Evolutionary conservation across 768 basidiomycete genomes (phyloP).

Genomic region (Cystofilobasidium macerans): DNA sequence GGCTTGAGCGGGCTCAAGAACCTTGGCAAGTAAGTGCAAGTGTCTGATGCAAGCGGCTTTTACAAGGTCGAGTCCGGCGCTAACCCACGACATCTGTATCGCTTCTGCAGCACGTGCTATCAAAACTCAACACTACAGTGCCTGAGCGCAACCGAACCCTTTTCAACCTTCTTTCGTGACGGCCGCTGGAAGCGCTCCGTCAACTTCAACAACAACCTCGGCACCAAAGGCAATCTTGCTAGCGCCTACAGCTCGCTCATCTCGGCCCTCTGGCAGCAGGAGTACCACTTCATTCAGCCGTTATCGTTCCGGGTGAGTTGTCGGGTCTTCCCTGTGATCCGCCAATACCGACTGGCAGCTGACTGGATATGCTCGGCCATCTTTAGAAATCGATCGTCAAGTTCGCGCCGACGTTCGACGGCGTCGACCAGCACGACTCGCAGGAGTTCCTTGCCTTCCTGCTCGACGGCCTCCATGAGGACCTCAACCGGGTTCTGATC

Average conservation of each 20-base stretch:
- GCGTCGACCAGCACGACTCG: constrained; percentile 87
- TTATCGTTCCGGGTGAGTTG: constrained; percentile 61
- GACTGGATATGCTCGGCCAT: constrained; percentile 25
- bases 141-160: constrained; percentile 83
- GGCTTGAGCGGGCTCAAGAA: constrained; percentile 84
- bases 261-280: constrained; percentile 76
- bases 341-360: too few relatives aligned
- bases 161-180: constrained; percentile 83
- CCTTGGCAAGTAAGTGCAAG: constrained; percentile 42
- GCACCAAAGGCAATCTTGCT: constrained; percentile 73
- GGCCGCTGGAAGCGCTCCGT: constrained; percentile 64
- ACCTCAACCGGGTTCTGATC: constrained; percentile 68
- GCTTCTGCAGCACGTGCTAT: constrained; percentile 83
- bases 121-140: constrained; percentile 99
- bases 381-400: constrained; percentile 50
- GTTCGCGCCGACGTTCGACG: constrained; percentile 60
- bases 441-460: constrained; percentile 94
- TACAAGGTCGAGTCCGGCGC: too few relatives aligned
- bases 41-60: too few relatives aligned
- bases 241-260: constrained; percentile 71
- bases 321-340: background rate
- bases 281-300: constrained; percentile 70
- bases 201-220: constrained; percentile 46
- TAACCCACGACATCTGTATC: background rate
- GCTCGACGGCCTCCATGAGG: constrained; percentile 82